Evolutionary conservation across 805 yeast species (phyloP).

Genomic region (Candida nonsorbophila): DNA sequence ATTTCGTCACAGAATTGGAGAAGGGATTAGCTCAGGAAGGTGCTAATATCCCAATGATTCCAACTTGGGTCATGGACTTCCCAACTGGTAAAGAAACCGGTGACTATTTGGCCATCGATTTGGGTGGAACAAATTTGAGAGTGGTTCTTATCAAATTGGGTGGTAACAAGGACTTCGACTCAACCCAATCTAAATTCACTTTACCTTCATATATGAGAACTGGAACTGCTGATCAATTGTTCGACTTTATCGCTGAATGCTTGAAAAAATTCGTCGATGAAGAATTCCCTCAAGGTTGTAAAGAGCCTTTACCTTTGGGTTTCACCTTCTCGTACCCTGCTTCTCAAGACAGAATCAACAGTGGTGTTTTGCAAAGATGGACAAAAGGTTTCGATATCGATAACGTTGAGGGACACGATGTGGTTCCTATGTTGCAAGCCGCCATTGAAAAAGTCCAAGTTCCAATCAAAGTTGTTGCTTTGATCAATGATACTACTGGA

Average conservation of each 20-base stretch:
- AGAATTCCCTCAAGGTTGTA: conserved; percentile 64
- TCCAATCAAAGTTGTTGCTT: conserved; percentile 84
- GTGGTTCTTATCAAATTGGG: conserved; percentile 81
- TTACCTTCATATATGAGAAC: conserved; percentile 77
- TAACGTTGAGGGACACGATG: conserved; percentile 91
- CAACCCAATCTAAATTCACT: conserved; percentile 79
- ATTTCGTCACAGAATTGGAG: conserved; percentile 72
- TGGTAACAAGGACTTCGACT: conserved; percentile 81
- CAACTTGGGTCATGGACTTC: conserved; percentile 91
- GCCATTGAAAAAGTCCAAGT: conserved; percentile 60
- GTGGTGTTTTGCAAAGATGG: conserved; percentile 91
- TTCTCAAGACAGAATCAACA: conserved; percentile 74
- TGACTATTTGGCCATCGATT: conserved; percentile 84
- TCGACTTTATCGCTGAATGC: conserved; percentile 82
- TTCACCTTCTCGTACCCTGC: conserved; percentile 95
- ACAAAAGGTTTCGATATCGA: conserved; percentile 95
- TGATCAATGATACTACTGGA: conserved; percentile 96
- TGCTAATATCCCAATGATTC: conserved; percentile 94
- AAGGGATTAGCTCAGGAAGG: conserved; percentile 74
- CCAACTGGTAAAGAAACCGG: conserved; percentile 93
- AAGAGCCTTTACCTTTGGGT: conserved; percentile 69
- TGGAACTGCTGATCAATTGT: conserved; percentile 69
- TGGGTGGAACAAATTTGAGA: conserved; percentile 96
- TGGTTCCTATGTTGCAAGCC: conserved; percentile 82
- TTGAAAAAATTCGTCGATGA: conserved; percentile 64